Evolutionary conservation across 2,329 filamentous ascomycete species (phyloP), one percentile per base, ranked within the genome.

Genomic region (Diplodia scrobiculata): DNA sequence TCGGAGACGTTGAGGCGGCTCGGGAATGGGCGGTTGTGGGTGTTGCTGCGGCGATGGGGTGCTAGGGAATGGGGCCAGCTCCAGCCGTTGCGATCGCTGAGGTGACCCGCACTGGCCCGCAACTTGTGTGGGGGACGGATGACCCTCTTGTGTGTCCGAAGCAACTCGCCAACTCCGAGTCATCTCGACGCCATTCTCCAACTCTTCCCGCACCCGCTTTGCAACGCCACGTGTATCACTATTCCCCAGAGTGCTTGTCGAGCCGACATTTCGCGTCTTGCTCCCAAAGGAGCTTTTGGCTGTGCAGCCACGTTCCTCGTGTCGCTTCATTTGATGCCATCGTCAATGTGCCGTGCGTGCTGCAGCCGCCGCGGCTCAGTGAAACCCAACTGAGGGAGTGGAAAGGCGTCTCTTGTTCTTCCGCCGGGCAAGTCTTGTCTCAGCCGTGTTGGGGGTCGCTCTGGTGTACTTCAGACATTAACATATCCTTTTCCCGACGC

Each of bases 71-170:
- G 55, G 21, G 11, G 38, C 34, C 34, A 25, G 25, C 25, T 25
- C 25, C 25, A 34, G 34, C 55, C 55, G 55, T 59, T 48, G 38
- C 38, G 14, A 19, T 45, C 38, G 38, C n/a, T 45, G 41, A 45
- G 10, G 34, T 3, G 9, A 36, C 34, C 34, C 34, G 34, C 34
- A 36, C 9, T 45, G 17, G 14, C 41, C 41, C 41, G 41, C 41
- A 45, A 10, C 17, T n/a, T 45, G 34, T 45, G 25, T 45, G 54
- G 17, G 54, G 19, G 14, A 41, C 55, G 14, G 19, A 25, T 25
- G 25, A 25, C 25, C 25, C 25, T 25, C 25, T 25, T 25, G 13
- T 17, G n/a, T 17, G 19, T 45, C 54, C 36, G 36, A 45, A 45
- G 54, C 34, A 36, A 36, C 34, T 36, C 52, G 11, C 32, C 52